phyloP scores from a whole-genome alignment of 768 basidiomycete species.

The Mrakia frigida region DNA sequence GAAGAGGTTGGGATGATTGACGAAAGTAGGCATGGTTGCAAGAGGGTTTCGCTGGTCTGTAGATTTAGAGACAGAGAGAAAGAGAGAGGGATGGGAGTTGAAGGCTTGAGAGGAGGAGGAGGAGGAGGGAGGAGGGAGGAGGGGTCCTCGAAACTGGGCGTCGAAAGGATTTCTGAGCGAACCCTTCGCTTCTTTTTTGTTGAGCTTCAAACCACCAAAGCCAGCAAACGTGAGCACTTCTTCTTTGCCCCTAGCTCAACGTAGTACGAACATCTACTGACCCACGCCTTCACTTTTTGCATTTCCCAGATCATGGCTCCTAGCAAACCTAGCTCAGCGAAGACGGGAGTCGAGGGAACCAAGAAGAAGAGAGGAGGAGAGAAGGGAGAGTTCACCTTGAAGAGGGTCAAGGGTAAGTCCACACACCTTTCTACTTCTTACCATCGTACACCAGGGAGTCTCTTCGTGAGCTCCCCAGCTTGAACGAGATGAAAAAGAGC shows the following conservation, averaged over 20 bases:
- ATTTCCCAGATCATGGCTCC: constrained; percentile 27
- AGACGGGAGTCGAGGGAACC: constrained; percentile 35
- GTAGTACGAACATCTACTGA: constrained; percentile 1
- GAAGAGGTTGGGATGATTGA: background rate
- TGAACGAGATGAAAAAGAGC: background rate
- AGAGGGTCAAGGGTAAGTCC: constrained; percentile 44
- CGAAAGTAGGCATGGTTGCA: constrained; percentile 1
- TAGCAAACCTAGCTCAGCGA: constrained; percentile 1
- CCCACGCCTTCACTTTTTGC: background rate
- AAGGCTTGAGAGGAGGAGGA: background rate
- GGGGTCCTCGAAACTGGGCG: too few species aligned
- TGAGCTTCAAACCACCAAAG: background rate
- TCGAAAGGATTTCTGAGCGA: too few species aligned
- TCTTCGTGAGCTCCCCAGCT: background rate
- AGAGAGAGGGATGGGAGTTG: too few species aligned
- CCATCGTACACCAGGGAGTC: background rate
- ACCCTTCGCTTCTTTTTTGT: background rate
- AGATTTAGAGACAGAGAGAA: too few species aligned
- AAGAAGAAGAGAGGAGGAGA: constrained; percentile 40
- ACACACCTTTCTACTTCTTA: background rate
- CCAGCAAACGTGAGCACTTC: background rate
- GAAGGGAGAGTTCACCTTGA: constrained; percentile 43
- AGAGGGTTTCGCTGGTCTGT: background rate
- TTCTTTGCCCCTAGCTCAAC: background rate
- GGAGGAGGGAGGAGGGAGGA: background rate